Evolutionary conservation across 2,329 filamentous ascomycete species (phyloP).

Genomic region (Ceratocystiopsis sp.): DNA sequence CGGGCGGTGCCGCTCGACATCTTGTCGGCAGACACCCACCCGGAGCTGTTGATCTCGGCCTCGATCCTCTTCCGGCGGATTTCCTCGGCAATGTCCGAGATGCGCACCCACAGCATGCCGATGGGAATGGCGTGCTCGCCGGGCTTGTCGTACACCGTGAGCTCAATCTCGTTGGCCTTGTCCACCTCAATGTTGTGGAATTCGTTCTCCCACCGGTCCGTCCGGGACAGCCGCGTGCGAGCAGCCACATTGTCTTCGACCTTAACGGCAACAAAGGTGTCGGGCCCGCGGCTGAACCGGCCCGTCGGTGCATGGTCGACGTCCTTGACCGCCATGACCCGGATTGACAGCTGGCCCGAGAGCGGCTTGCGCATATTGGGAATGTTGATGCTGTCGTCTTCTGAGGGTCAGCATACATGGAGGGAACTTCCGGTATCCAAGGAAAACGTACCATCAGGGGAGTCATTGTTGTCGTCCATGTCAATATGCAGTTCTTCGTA

Average conservation of each 20-base stretch:
- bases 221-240: slow-evolving; percentile 69
- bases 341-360: slow-evolving; percentile 73
- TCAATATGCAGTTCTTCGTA: slow-evolving; percentile 97
- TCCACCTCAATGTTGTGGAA: slow-evolving; percentile 85
- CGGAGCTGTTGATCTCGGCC: slow-evolving; percentile 81
- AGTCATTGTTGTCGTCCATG: slow-evolving; percentile 48
- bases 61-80: slow-evolving; percentile 96
- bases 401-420: slow-evolving; percentile 12
- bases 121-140: slow-evolving; percentile 83
- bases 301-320: slow-evolving; percentile 82
- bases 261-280: slow-evolving; percentile 92
- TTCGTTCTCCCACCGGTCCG: slow-evolving; percentile 83
- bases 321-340: slow-evolving; percentile 77
- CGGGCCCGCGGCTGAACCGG: slow-evolving; percentile 74
- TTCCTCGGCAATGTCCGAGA: slow-evolving; percentile 94
- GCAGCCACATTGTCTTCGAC: slow-evolving; percentile 89
- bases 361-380: slow-evolving; percentile 93
- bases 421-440: no score
- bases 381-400: slow-evolving; percentile 91
- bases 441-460: slow-evolving; percentile 54
- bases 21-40: slow-evolving; percentile 94
- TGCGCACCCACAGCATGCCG: slow-evolving; percentile 86
- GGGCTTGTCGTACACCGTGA: slow-evolving; percentile 94
- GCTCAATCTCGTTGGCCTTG: slow-evolving; percentile 95
- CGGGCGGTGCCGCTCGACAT: slow-evolving; percentile 45